phyloP scores from a whole-genome alignment of 257 asterid genomes.

The Solanum appendiculatum region DNA sequence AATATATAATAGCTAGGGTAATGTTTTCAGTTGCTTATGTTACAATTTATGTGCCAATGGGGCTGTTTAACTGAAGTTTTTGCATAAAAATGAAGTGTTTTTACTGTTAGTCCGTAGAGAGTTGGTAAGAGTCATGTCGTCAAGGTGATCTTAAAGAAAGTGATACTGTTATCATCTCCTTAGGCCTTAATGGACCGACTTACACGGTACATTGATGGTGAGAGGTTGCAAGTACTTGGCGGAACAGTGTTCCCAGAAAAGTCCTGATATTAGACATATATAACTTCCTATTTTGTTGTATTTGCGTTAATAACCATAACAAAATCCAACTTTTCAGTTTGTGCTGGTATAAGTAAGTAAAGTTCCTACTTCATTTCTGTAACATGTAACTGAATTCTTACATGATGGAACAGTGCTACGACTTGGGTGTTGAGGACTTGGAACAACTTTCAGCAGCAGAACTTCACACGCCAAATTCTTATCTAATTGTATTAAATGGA shows the following conservation, averaged over 20 bases:
- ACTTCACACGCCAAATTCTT: conserved; percentile 76
- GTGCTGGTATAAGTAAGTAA: not conserved
- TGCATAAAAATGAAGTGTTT: not conserved
- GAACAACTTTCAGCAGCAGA: conserved; percentile 84
- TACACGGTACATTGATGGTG: not conserved
- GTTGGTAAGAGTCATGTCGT: not conserved
- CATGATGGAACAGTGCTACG: conserved; percentile 41
- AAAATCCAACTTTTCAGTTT: not conserved
- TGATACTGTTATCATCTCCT: not conserved
- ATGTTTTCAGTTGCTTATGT: not conserved
- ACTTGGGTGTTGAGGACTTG: conserved; percentile 74
- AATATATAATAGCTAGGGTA: not conserved
- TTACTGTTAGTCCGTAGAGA: not conserved
- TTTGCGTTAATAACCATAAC: not conserved
- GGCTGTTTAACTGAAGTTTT: not conserved
- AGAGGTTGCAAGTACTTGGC: not conserved
- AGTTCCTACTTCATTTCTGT: not conserved
- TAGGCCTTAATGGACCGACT: not conserved
- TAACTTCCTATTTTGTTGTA: not conserved
- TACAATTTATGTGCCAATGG: not conserved
- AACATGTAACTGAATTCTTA: not conserved
- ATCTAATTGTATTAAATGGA: conserved; percentile 68
- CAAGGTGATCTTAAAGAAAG: not conserved
- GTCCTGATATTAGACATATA: not conserved
- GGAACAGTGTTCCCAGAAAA: not conserved